Conservation (phyloP, 257 asterid species). For the Solanum pimpinellifolium region DNA sequence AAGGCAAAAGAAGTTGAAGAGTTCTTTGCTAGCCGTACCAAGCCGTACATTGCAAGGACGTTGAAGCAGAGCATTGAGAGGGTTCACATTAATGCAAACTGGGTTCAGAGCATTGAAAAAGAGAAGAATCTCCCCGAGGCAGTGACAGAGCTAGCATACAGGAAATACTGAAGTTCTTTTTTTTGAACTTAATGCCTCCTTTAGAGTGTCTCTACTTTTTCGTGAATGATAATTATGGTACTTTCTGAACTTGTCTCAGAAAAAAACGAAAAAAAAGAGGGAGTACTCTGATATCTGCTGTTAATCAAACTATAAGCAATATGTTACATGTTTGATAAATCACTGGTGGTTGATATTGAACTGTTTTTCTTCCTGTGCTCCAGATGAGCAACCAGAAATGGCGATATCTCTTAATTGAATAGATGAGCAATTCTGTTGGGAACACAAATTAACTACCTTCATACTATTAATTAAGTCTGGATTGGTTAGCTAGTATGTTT, state of each 20-base stretch:
- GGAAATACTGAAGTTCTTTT: slow-evolving; percentile 24
- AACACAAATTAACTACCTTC: neutral
- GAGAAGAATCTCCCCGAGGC: slow-evolving; percentile 55
- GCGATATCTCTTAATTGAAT: neutral
- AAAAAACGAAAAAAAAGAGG: neutral
- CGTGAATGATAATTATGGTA: neutral
- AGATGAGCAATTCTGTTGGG: neutral
- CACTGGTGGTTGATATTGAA: neutral
- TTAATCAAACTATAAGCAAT: neutral
- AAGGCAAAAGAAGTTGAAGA: slow-evolving; percentile 68
- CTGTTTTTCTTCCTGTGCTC: neutral
- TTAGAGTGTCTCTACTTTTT: neutral
- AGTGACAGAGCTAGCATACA: slow-evolving; percentile 53
- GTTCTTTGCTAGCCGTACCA: slow-evolving; percentile 66
- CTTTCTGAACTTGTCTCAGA: neutral
- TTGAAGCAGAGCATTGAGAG: slow-evolving; percentile 85
- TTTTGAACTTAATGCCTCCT: neutral
- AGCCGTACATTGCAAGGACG: slow-evolving; percentile 75
- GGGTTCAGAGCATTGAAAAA: slow-evolving; percentile 64
- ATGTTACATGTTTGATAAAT: neutral
- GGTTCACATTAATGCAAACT: slow-evolving; percentile 61
- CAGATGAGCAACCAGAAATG: neutral
- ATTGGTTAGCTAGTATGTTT: neutral
- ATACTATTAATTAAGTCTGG: neutral
- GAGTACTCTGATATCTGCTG: neutral